A percentile compares a stretch with the other conserved stretches of the same genome.
phyloP scores from a whole-genome alignment of 768 basidiomycete genomes.

The Rhodosporidiobolus odoratus region DNA sequence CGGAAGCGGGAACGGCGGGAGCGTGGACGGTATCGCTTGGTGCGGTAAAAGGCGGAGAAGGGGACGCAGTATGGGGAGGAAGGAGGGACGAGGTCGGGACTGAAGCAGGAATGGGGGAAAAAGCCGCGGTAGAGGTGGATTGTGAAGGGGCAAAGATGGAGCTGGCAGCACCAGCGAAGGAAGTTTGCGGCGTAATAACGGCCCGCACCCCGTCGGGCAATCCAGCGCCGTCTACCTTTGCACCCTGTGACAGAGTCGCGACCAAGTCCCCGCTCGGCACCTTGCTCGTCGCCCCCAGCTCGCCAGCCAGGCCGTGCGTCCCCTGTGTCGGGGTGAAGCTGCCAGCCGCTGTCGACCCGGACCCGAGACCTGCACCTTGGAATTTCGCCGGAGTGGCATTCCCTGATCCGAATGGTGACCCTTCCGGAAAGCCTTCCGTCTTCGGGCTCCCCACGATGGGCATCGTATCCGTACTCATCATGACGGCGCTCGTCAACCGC shows the following conservation, averaged over 20 bases:
- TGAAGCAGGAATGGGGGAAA: background rate
- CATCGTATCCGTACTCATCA: constrained; percentile 33
- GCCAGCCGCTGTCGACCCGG: background rate
- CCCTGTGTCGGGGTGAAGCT: constrained; percentile 1
- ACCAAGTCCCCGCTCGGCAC: background rate
- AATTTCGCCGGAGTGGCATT: background rate
- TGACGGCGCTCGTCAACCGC: constrained; percentile 27
- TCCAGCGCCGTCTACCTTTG: background rate
- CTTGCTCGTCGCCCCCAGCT: background rate
- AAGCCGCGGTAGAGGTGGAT: background rate
- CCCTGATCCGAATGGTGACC: constrained; percentile 16
- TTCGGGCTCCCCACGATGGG: constrained; percentile 26
- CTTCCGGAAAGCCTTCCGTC: constrained; percentile 5
- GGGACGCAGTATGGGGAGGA: constrained; percentile 23
- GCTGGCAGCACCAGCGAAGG: constrained; percentile 21
- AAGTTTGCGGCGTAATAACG: constrained; percentile 12
- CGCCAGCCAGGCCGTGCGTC: background rate
- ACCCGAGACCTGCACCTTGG: background rate
- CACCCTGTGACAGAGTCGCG: background rate
- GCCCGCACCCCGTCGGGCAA: background rate
- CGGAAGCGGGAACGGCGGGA: constrained; percentile 16
- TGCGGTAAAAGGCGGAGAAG: constrained; percentile 13
- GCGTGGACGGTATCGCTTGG: constrained; percentile 34
- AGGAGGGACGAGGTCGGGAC: constrained; percentile 14
- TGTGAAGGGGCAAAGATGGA: constrained; percentile 18